phyloP scores from a whole-genome alignment of 1,139 yeast species.

The Pichia sp. region DNA sequence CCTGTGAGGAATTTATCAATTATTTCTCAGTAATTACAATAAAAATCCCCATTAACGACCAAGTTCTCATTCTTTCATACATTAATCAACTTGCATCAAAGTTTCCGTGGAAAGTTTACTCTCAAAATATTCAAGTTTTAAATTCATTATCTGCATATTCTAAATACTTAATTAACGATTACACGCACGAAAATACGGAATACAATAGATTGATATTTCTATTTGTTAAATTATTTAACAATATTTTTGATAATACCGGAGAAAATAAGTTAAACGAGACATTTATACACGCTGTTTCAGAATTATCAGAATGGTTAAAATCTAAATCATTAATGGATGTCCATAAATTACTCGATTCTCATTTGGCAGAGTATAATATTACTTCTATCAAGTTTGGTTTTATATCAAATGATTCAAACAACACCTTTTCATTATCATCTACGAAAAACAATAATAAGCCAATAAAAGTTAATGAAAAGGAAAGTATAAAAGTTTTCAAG shows the following conservation, averaged over 20 bases:
- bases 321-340: not conserved
- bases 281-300: slow-evolving; percentile 3
- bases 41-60: slow-evolving; percentile 18
- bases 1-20: slow-evolving; percentile 18
- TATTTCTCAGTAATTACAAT: slow-evolving; percentile 19
- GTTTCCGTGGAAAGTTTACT: slow-evolving; percentile 21
- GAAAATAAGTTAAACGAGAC: slow-evolving; percentile 5
- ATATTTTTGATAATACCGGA: slow-evolving; percentile 1
- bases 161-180: slow-evolving; percentile 1
- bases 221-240: slow-evolving; percentile 4
- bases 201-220: not conserved
- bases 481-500: slow-evolving; percentile 16
- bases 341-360: not conserved
- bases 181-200: not conserved
- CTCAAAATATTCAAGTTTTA: slow-evolving; percentile 13
- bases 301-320: slow-evolving; percentile 4
- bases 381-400: slow-evolving; percentile 6
- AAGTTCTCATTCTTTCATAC: slow-evolving; percentile 17
- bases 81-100: slow-evolving; percentile 20
- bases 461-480: slow-evolving; percentile 6
- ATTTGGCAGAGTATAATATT: slow-evolving; percentile 6
- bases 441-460: not conserved
- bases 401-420: not conserved
- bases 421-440: not conserved
- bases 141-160: slow-evolving; percentile 16